A percentile compares a stretch with the other conserved stretches of the same genome.
Conservation (phyloP, 1,284 basidiomycete genomes). For the Moesziomyces globuligerus region DNA sequence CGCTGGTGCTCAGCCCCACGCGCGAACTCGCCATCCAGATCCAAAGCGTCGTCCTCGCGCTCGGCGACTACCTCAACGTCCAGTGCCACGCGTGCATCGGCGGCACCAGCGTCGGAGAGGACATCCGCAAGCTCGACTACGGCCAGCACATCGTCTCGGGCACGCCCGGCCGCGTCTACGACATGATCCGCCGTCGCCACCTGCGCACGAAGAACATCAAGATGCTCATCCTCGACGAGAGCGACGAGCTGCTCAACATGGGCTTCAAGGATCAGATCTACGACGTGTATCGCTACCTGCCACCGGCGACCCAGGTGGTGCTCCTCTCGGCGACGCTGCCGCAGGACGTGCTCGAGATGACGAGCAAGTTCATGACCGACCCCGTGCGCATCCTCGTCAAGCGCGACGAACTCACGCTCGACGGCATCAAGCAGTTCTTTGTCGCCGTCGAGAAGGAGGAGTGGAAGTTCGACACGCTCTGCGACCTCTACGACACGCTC, state of each 20-base stretch:
- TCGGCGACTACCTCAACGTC: slow-evolving; percentile 99
- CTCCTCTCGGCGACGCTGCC: slow-evolving; percentile 94
- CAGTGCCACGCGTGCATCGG: slow-evolving; percentile 99
- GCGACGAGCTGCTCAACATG: slow-evolving; percentile 95
- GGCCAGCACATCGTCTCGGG: slow-evolving; percentile 98
- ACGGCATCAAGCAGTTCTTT: slow-evolving; percentile 99
- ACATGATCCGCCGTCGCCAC: slow-evolving; percentile 96
- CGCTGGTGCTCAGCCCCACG: slow-evolving; percentile 86
- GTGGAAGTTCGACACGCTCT: slow-evolving; percentile 99
- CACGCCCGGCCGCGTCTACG: slow-evolving; percentile 97
- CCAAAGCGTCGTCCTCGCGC: slow-evolving; percentile 94
- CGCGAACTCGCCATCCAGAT: slow-evolving; percentile 79
- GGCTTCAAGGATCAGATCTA: slow-evolving; percentile 99
- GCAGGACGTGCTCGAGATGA: slow-evolving; percentile 99
- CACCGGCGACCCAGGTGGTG: slow-evolving; percentile 97
- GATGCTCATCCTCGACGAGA: slow-evolving; percentile 98
- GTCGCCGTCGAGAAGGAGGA: slow-evolving; percentile 99
- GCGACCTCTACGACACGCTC: slow-evolving; percentile 94
- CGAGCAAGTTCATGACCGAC: slow-evolving; percentile 99
- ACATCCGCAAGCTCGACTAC: slow-evolving; percentile 97
- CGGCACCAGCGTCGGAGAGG: slow-evolving; percentile 95
- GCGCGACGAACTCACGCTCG: slow-evolving; percentile 98
- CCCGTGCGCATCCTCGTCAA: slow-evolving; percentile 98
- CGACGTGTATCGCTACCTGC: slow-evolving; percentile 97
- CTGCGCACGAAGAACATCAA: slow-evolving; percentile 98